A percentile compares a stretch with the other conserved stretches of the same genome.
phyloP scores from a whole-genome alignment of 1,139 yeast species.

The Protomyces macrosporus region DNA sequence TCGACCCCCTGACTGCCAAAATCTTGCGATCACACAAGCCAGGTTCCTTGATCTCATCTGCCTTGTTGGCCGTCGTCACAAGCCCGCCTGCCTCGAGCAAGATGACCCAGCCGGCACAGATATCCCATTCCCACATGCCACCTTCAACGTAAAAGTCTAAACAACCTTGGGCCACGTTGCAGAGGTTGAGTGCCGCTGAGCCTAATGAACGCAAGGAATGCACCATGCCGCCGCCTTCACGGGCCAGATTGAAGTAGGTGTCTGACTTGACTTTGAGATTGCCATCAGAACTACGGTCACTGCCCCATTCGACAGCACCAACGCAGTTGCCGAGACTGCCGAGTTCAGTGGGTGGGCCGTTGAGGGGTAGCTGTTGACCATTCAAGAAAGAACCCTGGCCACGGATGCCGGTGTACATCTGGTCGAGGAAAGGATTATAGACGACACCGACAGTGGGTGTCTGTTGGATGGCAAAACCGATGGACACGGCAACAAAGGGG shows the following conservation, averaged over 20 bases:
- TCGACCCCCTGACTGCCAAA: constrained; percentile 20
- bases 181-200: constrained; percentile 56
- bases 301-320: constrained; percentile 57
- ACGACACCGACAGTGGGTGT: constrained; percentile 56
- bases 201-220: constrained; percentile 58
- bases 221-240: constrained; percentile 47
- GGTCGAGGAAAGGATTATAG: constrained; percentile 51
- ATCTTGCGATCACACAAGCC: constrained; percentile 20
- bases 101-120: constrained; percentile 61
- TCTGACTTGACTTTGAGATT: constrained; percentile 48
- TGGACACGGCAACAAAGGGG: constrained; percentile 56
- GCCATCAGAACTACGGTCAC: constrained; percentile 48
- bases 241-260: constrained; percentile 47
- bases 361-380: constrained; percentile 41
- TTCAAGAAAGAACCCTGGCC: constrained; percentile 53
- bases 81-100: constrained; percentile 55
- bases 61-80: constrained; percentile 50
- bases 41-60: constrained; percentile 18
- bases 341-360: constrained; percentile 36
- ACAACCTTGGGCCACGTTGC: constrained; percentile 53
- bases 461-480: constrained; percentile 50
- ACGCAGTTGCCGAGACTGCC: constrained; percentile 42
- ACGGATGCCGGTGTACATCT: constrained; percentile 48
- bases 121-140: constrained; percentile 61
- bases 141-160: constrained; percentile 61